A percentile compares a stretch with the other conserved stretches of the same genome.
Evolutionary conservation across 2,329 filamentous ascomycete genomes (phyloP).

Genomic region (Aureobasidium sp.): DNA sequence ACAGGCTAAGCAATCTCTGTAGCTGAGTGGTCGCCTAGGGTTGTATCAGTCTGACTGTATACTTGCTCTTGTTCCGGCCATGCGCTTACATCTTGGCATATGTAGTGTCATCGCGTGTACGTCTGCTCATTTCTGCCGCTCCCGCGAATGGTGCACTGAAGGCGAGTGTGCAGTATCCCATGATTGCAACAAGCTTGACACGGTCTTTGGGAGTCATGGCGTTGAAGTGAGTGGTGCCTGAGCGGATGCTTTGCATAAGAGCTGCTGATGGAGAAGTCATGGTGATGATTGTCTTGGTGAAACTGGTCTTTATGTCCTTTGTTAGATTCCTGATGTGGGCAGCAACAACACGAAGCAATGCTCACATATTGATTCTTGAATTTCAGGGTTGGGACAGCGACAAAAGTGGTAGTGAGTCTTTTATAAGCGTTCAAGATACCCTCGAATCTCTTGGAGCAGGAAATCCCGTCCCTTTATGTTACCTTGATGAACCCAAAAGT

Average conservation of each 20-base stretch:
- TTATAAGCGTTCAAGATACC: neutral
- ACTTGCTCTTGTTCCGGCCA: neutral
- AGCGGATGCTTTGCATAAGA: conserved; percentile 19
- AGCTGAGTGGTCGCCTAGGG: conserved; percentile 25
- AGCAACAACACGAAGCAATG: neutral
- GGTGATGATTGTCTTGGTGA: neutral
- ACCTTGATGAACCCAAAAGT: neutral
- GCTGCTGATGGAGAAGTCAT: conserved; percentile 4
- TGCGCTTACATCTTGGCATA: conserved; percentile 23
- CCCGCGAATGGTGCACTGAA: conserved; percentile 27
- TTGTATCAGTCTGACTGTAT: neutral
- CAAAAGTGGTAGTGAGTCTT: neutral
- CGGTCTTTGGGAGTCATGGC: conserved; percentile 17
- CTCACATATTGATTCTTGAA: neutral
- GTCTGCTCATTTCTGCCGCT: conserved; percentile 24
- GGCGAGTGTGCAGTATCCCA: conserved; percentile 26
- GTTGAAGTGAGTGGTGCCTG: conserved; percentile 16
- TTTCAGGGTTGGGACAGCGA: neutral
- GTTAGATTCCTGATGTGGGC: neutral
- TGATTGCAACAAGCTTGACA: conserved; percentile 20
- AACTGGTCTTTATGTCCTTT: neutral
- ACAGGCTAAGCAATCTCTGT: conserved; percentile 26
- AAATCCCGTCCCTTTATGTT: neutral
- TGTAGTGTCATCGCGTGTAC: conserved; percentile 23
- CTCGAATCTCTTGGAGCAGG: neutral